phyloP scores from a whole-genome alignment of 148 eudicot species.

The Rhododendron williamsianum region DNA sequence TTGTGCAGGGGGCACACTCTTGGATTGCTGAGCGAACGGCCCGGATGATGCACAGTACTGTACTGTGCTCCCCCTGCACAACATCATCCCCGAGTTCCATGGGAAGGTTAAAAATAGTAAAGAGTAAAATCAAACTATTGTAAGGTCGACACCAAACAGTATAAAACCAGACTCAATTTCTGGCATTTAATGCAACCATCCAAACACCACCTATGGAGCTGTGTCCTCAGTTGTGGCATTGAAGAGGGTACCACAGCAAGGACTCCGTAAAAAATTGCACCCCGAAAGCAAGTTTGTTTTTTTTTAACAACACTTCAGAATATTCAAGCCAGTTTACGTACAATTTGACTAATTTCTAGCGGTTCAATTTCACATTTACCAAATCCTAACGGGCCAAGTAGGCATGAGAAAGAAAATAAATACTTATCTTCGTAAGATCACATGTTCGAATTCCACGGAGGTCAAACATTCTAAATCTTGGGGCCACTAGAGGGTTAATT shows the following conservation, averaged over 20 bases:
- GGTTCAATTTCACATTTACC: background rate
- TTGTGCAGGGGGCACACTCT: too few species aligned
- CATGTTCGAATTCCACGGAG: too few species aligned
- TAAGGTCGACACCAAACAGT: background rate
- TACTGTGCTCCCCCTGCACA: too few species aligned
- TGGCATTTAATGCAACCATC: constrained; percentile 8
- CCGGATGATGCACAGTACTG: too few species aligned
- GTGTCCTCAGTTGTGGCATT: constrained; percentile 10
- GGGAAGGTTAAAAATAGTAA: background rate
- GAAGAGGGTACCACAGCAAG: background rate
- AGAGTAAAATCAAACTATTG: background rate
- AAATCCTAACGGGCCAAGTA: background rate
- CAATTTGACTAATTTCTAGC: background rate
- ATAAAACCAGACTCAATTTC: background rate
- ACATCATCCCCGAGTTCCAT: too few species aligned
- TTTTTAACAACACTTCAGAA: background rate
- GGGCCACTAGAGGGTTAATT: too few species aligned
- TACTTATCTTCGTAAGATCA: too few species aligned
- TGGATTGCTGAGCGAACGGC: too few species aligned
- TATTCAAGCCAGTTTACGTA: background rate
- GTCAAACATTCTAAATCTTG: too few species aligned
- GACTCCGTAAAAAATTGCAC: background rate
- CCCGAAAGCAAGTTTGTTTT: background rate
- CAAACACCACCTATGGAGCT: constrained; percentile 12
- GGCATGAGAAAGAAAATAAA: too few species aligned